Base-by-base conservation (phyloP, 2,329 filamentous ascomycete species). In the Fusarium poae region DNA sequence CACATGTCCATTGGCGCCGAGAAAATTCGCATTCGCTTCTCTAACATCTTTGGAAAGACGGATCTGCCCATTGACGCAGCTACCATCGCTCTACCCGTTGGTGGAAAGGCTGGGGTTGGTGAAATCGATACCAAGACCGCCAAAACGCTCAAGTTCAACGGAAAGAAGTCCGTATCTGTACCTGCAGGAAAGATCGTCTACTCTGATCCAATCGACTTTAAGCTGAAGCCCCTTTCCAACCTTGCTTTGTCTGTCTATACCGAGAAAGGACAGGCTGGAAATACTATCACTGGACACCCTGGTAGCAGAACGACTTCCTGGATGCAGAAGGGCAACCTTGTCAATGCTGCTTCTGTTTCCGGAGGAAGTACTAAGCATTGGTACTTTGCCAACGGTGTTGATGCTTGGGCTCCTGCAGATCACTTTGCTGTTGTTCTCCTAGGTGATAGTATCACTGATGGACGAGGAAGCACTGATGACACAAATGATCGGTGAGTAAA, bases 231-330 rank as follows among this genome's bases (percentile, higher is more conserved):
- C 27, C 40, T 70, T 0, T 69, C 66, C 0, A 69, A 69, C 6
- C 25, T 69, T 18, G 66, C 66, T 6, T 30, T 69, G 2, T 68
- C 66, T 7, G 27, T 68, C 2, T 68, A 62, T 16, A 50, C 49
- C 7, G 66, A 69, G n/a, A 49, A 57, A 3, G 66, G 66, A 0
- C 66, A 68, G 4, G 43, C 49, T 10, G 66, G 65, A 16, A 62
- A 49, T 10, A 69, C 52, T 6, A 68, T 68, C 1, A 69, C 66
- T 0, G 66, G 66, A 3, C 66, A 68, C 23, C 66, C 66, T 16
- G 66, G 66, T 4, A 68, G 66, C 6, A 53, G 66, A 10, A 68
- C 66, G 13, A 68, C 66, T 3, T 68, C 66, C 7, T 68, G 66
- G 66, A 68, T 68, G 49, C 46, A 57, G 13, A 58, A 35, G 8